A percentile compares a stretch with the other conserved stretches of the same genome.
phyloP scores from a whole-genome alignment of 169 alveolate genomes.

The Blepharisma undulans region DNA sequence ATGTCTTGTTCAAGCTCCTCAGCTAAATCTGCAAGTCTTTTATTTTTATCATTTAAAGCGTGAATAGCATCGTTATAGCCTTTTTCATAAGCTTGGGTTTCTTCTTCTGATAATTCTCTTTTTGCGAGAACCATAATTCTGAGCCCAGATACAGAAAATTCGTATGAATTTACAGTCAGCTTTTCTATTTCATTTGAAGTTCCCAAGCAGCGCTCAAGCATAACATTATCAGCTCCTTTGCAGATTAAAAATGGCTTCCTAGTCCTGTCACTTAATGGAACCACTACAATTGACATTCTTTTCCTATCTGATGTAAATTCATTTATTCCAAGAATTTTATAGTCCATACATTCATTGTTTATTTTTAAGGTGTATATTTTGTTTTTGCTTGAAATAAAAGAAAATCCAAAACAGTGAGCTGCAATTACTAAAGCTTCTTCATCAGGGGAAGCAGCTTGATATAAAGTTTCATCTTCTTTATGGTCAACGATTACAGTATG shows the following conservation, averaged over 20 bases:
- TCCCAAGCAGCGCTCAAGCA: constrained; percentile 53
- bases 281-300: constrained; percentile 65
- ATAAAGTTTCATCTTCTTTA: constrained; percentile 54
- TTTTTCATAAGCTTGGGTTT: constrained; percentile 78
- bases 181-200: constrained; percentile 38
- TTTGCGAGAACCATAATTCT: constrained; percentile 92
- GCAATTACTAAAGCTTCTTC: constrained; percentile 89
- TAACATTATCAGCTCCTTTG: constrained; percentile 53
- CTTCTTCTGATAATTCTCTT: constrained; percentile 84
- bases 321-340: constrained; percentile 47
- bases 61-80: constrained; percentile 69
- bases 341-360: constrained; percentile 29
- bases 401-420: constrained; percentile 66
- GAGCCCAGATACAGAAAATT: constrained; percentile 88
- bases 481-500: constrained; percentile 63
- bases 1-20: constrained; percentile 66
- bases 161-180: constrained; percentile 57
- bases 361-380: neutral
- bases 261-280: constrained; percentile 42
- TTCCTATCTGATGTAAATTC: constrained; percentile 72
- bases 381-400: neutral
- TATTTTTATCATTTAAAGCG: neutral
- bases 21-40: constrained; percentile 14
- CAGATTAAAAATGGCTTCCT: constrained; percentile 40
- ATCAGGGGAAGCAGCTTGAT: constrained; percentile 91